Percentiles rank a stretch among this genome's conserved stretches.
phyloP scores from a whole-genome alignment of 106 monocot genomes.

The Narthecium ossifragum region DNA sequence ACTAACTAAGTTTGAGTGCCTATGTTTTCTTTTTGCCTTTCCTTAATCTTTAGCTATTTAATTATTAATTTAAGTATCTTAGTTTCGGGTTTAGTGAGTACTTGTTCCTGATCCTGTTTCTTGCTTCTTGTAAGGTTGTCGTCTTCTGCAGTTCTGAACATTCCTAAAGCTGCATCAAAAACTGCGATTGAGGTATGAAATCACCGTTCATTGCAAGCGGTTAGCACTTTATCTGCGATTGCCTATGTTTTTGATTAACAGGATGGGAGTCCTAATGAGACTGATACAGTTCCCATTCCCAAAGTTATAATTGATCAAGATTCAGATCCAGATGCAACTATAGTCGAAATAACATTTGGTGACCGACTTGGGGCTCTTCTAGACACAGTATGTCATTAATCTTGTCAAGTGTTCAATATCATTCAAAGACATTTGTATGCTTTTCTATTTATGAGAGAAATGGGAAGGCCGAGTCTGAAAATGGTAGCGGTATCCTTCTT shows the following conservation, averaged over 20 bases:
- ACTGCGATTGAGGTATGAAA: conserved; percentile 65
- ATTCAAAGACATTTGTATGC: not conserved
- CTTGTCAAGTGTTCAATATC: not conserved
- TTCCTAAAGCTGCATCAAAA: conserved; percentile 49
- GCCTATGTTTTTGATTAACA: conserved; percentile 28
- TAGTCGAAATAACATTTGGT: conserved; percentile 93
- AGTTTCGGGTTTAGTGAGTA: too few species aligned
- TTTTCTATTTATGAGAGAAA: too few species aligned
- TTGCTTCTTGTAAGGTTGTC: conserved; percentile 26
- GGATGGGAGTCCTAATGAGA: conserved; percentile 47
- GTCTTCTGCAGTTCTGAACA: conserved; percentile 27
- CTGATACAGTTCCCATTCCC: conserved; percentile 74
- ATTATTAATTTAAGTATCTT: too few species aligned
- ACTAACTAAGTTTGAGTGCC: too few species aligned
- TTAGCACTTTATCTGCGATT: too few species aligned
- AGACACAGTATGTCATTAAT: conserved; percentile 63
- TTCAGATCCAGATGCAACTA: conserved; percentile 83
- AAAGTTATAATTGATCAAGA: conserved; percentile 97
- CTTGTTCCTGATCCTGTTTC: too few species aligned
- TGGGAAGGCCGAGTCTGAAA: too few species aligned
- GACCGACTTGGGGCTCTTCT: conserved; percentile 94
- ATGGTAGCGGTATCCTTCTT: not conserved
- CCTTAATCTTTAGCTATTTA: not conserved
- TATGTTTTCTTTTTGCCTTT: too few species aligned
- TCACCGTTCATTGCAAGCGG: not conserved